Base-by-base conservation (phyloP, 345 rosid genomes). In the Arabidopsis suecica region DNA sequence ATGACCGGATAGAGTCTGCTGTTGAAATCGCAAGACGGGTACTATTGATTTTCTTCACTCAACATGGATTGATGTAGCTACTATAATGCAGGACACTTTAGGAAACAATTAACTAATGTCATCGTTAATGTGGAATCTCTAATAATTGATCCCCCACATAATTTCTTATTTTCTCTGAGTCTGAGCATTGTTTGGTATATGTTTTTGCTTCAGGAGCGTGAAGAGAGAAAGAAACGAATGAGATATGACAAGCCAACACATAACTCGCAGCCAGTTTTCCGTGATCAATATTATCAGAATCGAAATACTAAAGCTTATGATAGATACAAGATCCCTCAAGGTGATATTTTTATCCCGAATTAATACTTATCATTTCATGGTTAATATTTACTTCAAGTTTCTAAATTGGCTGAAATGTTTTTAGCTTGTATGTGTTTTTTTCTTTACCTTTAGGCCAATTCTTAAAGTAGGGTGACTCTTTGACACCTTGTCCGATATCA, bases 161-260 rank as follows among this genome's bases (percentile, higher is more conserved):
- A 25, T 37, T 53, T 51, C 9, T 41, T 69, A 32, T 18, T 0
- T 68, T 3, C 22, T 30, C 47, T 38, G 18, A 75, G 38, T 10
- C 68, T 70, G 37, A 63, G 14, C 54, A 41, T 68, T 40, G 7
- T 3, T 67, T 68, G 41, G 28, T 37, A 16, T 25, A 1, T 75
- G 13, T 69, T 51, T 65, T 72, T 69, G 25, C 68, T 56, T 70
- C 77, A 96, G 99, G 99, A 96, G 75, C 98, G 97, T 33, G 99
- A 96, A 74, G 99, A 96, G 85, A 88, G 99, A 79, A 87, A 82
- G 61, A 87, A 85, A 78, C 84, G 91, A 58, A 66, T 93, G 89
- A 93, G 81, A 81, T 83, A 86, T 74, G 97, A 89, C 51, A 83
- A 84, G 72, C 78, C 88, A 57, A 30, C 74, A 10, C 84, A 75